Evolutionary conservation across 129 eudicot species (phyloP), one percentile per base, ranked within the genome.

Genomic region (Arctium minus): DNA sequence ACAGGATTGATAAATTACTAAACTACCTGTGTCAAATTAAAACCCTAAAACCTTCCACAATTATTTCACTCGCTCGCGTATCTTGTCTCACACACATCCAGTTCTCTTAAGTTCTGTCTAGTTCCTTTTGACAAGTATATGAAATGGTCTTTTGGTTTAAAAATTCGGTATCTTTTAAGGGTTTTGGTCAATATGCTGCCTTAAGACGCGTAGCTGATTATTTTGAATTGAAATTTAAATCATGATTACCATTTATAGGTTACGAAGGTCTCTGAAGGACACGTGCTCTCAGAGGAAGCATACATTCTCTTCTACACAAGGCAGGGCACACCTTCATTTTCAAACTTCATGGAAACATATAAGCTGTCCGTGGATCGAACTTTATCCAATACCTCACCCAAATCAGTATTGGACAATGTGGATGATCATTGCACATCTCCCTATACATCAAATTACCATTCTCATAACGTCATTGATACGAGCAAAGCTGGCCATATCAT

Each of bases 291-390:
- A 15, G 93, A 91, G 62, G 89, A 93, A 53, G 99, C 97, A 22
- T 95, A 95, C 84, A 89, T 95, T 76, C 87, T 93, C 12, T 95
- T 92, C 80, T 95, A 95, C 71, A 86, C 97, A 68, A 90, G 80
- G 79, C 86, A 90, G 78, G 92, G 88, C 70, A 95, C 95, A 32
- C 86, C 90, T 13, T 95, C 92, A 92, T 90, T 90, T 86, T 88
- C 90, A 48, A 85, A 72, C 76, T 90, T 86, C 79, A 22, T 95
- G 83, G 93, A 95, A 86, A 73, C 85, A 33, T 86, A 83, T 68
- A 91, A 93, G 68, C 83, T 84, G 9, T 60, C 15, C 31, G n/a
- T 87, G 1, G 74, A 77, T 50, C 79, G 79, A 39, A 79, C 81
- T 29, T 42, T 73, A 36, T 78, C 82, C 48, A 89, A 80, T 81